Conservation (phyloP, 345 rosid species). For the Pistacia atlantica region DNA sequence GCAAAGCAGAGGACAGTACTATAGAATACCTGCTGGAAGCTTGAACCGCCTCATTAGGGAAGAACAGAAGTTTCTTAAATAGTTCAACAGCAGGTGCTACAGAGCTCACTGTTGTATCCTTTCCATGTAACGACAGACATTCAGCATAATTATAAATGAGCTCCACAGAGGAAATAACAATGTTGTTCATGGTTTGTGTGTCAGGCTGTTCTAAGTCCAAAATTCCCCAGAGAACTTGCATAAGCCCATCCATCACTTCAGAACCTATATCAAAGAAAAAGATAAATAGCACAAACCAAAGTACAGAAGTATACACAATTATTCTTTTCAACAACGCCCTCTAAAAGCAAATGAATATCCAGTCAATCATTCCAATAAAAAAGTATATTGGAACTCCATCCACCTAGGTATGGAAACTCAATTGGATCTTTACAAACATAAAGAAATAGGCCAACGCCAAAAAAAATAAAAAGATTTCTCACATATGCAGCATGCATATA, state of each 20-base stretch:
- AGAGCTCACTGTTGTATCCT: slow-evolving; percentile 56
- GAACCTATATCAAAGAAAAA: slow-evolving; percentile 56
- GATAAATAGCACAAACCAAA: slow-evolving; percentile 21
- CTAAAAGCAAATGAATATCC: not conserved
- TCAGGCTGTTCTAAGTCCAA: slow-evolving; percentile 91
- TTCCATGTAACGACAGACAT: slow-evolving; percentile 84
- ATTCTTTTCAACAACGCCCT: not conserved
- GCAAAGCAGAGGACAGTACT: slow-evolving; percentile 11
- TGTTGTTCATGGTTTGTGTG: slow-evolving; percentile 87
- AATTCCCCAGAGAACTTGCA: slow-evolving; percentile 97
- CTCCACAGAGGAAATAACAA: slow-evolving; percentile 90
- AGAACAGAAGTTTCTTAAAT: slow-evolving; percentile 82
- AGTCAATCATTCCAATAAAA: not conserved
- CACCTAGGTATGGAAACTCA: not conserved
- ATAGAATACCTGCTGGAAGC: slow-evolving; percentile 87
- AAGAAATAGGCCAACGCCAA: not conserved
- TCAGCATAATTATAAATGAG: slow-evolving; percentile 94
- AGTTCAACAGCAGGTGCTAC: slow-evolving; percentile 89
- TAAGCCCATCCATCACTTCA: slow-evolving; percentile 86
- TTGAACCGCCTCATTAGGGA: slow-evolving; percentile 84
- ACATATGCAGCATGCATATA: not conserved
- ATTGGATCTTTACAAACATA: not conserved
- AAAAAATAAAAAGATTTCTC: not conserved
- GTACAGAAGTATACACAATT: not conserved
- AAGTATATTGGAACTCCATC: not conserved